These are phyloP conservation scores for Lentinus polychrous DNA, from an alignment of 1,284 basidiomycete genomes.

Conservation along the genomic window DNA sequence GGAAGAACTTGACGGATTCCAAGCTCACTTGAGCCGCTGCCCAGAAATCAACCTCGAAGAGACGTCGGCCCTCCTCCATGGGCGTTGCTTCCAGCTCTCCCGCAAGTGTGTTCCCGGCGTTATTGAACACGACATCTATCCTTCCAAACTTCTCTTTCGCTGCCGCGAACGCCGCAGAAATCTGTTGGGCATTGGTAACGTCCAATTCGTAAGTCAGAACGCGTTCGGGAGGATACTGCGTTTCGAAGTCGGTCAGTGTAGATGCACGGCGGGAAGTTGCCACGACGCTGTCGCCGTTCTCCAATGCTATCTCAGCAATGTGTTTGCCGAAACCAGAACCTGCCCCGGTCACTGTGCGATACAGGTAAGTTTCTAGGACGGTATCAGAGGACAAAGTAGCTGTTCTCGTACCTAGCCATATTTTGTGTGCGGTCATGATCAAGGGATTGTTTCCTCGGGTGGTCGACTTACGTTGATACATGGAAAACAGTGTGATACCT, in stretches of 20 bases:
- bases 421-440: background rate
- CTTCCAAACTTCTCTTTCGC: conserved; percentile 19
- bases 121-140: conserved; percentile 29
- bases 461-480: too few species aligned
- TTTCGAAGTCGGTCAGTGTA: conserved; percentile 16
- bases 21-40: conserved; percentile 17
- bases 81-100: conserved; percentile 23
- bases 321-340: conserved; percentile 27
- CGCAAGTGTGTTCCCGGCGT: conserved; percentile 24
- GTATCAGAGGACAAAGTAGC: too few species aligned
- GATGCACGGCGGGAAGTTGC: conserved; percentile 24
- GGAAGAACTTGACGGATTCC: conserved; percentile 7
- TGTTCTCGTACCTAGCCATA: conserved; percentile 1
- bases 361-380: background rate
- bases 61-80: conserved; percentile 18
- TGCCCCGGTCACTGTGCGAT: conserved; percentile 23
- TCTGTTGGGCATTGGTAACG: conserved; percentile 26
- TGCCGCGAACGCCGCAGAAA: conserved; percentile 19
- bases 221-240: conserved; percentile 11
- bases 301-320: conserved; percentile 21
- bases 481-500: too few species aligned
- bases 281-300: conserved; percentile 24
- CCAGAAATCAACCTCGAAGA: conserved; percentile 29
- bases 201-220: conserved; percentile 34
- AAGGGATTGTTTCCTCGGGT: background rate